Percentiles rank a stretch among this genome's conserved stretches.
phyloP scores from a whole-genome alignment of 345 rosid species.

The Eucalyptus sp. region DNA sequence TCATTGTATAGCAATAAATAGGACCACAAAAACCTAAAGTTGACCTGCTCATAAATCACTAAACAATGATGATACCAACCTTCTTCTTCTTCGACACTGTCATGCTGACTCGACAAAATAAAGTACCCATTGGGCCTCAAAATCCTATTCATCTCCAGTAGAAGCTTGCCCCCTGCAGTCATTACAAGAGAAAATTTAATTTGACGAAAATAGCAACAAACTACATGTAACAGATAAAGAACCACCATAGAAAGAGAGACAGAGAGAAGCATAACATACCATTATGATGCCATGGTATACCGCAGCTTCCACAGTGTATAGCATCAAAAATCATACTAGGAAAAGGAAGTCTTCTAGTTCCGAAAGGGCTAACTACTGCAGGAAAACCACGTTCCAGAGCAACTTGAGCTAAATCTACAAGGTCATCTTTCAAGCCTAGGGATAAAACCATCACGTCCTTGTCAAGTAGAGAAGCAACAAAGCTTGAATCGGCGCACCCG shows the following conservation, averaged over 20 bases:
- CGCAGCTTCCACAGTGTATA: slow-evolving; percentile 79
- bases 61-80: slow-evolving; percentile 17
- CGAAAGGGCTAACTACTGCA: slow-evolving; percentile 56
- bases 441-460: slow-evolving; percentile 65
- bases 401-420: slow-evolving; percentile 87
- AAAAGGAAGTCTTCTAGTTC: slow-evolving; percentile 73
- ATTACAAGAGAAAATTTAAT: not conserved
- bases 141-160: slow-evolving; percentile 90
- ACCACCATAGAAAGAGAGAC: not conserved
- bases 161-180: slow-evolving; percentile 66
- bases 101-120: slow-evolving; percentile 66
- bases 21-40: not conserved
- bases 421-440: slow-evolving; percentile 83
- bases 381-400: slow-evolving; percentile 92
- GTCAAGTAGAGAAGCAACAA: slow-evolving; percentile 67
- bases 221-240: not conserved
- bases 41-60: not conserved
- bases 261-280: slow-evolving; percentile 25
- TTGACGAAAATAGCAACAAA: not conserved
- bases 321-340: slow-evolving; percentile 89
- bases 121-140: slow-evolving; percentile 88
- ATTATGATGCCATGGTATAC: slow-evolving; percentile 71
- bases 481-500: slow-evolving; percentile 67
- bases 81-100: slow-evolving; percentile 69
- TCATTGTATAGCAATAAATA: not conserved